A percentile compares a stretch with the other conserved stretches of the same genome.
Evolutionary conservation across 225 moss, liverwort and hornwort genomes (phyloP).

Genomic region (Anthoceros angustus): DNA sequence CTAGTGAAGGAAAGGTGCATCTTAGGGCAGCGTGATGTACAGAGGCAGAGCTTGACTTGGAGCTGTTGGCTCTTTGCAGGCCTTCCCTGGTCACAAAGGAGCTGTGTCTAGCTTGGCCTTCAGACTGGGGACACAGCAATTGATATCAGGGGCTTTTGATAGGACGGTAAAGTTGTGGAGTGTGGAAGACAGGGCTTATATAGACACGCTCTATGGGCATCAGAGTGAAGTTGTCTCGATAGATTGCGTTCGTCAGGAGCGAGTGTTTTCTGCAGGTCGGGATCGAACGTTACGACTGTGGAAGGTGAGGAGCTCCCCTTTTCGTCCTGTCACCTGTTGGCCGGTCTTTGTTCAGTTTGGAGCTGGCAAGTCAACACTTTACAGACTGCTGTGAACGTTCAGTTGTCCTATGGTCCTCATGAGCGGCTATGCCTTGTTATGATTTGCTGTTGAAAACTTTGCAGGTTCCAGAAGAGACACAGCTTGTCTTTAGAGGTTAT

Average conservation of each 20-base stretch:
- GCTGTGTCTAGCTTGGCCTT: constrained; percentile 75
- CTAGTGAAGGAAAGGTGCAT: background rate
- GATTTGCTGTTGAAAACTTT: background rate
- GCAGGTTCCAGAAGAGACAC: constrained; percentile 88
- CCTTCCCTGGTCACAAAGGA: constrained; percentile 83
- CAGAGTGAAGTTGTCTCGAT: constrained; percentile 78
- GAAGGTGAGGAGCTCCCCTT: constrained; percentile 34
- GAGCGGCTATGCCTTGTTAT: too few species aligned
- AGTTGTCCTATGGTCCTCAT: too few species aligned
- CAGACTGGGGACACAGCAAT: constrained; percentile 92
- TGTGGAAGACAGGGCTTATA: constrained; percentile 83
- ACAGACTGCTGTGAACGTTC: background rate
- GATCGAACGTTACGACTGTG: constrained; percentile 81
- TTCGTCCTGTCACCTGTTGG: too few species aligned
- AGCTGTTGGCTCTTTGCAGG: constrained; percentile 21
- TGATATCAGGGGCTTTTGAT: constrained; percentile 78
- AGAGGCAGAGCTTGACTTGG: constrained; percentile 3
- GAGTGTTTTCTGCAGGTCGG: constrained; percentile 80
- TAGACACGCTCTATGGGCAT: constrained; percentile 82
- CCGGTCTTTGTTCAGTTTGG: background rate
- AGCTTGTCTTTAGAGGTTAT: constrained; percentile 89
- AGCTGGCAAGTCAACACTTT: background rate
- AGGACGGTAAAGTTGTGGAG: constrained; percentile 93
- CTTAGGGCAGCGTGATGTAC: background rate
- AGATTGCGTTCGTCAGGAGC: constrained; percentile 94